phyloP scores from a whole-genome alignment of 1,284 basidiomycete species.

The Megacollybia platyphylla region DNA sequence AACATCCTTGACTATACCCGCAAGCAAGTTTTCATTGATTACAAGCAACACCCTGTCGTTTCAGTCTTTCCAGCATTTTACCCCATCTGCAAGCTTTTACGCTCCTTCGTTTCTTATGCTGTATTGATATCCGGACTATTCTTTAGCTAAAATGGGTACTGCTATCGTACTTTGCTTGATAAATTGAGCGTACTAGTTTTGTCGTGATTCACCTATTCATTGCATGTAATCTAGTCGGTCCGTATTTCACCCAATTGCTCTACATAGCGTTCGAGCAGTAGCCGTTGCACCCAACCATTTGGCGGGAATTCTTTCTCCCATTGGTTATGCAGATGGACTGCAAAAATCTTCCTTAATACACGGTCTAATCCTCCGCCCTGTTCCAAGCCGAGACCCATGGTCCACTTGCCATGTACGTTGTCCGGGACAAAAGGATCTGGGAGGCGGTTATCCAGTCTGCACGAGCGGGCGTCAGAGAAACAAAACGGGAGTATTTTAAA shows the following conservation, averaged over 20 bases:
- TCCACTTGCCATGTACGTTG: conserved; percentile 41
- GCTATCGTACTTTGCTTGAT: too few relatives aligned
- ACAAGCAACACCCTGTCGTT: too few relatives aligned
- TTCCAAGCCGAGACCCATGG: conserved; percentile 38
- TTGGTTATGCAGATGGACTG: conserved; percentile 87
- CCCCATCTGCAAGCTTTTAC: too few relatives aligned
- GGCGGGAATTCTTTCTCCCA: conserved; percentile 76
- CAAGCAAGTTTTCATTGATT: too few relatives aligned
- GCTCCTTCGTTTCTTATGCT: too few relatives aligned
- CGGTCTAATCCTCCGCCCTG: conserved; percentile 57
- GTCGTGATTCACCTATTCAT: too few relatives aligned
- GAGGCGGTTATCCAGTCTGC: conserved; percentile 80
- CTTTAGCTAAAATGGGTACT: too few relatives aligned
- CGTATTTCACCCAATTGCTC: background rate
- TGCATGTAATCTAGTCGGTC: background rate
- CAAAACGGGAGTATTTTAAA: conserved; percentile 90
- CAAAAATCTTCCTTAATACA: conserved; percentile 64
- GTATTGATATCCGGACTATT: too few relatives aligned
- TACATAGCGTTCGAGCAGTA: conserved; percentile 57
- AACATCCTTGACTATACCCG: too few relatives aligned
- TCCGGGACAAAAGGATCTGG: conserved; percentile 79
- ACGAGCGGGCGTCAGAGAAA: conserved; percentile 81
- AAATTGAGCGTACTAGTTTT: too few relatives aligned
- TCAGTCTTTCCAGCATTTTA: too few relatives aligned
- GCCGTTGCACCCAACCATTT: conserved; percentile 70